phyloP scores from a whole-genome alignment of 2,329 filamentous ascomycete species.

The Ceratocystis harringtonii region DNA sequence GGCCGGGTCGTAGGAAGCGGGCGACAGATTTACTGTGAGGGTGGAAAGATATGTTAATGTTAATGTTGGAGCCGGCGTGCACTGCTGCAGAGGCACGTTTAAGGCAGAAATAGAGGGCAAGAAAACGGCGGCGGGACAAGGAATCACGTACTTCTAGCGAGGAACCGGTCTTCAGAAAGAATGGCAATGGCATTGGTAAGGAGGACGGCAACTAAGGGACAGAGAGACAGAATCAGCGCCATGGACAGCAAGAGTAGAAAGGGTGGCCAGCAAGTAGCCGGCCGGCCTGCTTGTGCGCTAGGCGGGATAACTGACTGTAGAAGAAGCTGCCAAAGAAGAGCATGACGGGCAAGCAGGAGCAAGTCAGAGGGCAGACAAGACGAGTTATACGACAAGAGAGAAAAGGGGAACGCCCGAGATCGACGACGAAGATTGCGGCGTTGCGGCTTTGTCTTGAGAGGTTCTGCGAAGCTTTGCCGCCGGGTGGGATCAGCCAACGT shows the following conservation, averaged over 20 bases:
- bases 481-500: background rate
- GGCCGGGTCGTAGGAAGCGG: constrained; percentile 52
- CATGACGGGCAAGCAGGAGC: constrained; percentile 32
- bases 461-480: no score
- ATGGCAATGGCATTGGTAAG: constrained; percentile 88
- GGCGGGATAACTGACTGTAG: constrained; percentile 32
- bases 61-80: constrained; percentile 16
- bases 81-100: background rate
- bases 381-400: background rate
- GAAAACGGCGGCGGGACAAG: background rate
- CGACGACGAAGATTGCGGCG: background rate
- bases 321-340: constrained; percentile 57
- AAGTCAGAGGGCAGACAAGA: background rate
- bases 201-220: constrained; percentile 50
- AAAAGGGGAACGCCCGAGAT: background rate
- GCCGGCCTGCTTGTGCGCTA: background rate
- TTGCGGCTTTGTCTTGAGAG: background rate
- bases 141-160: constrained; percentile 43
- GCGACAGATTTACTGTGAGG: constrained; percentile 55
- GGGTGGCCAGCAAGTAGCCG: background rate
- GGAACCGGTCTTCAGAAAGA: constrained; percentile 87
- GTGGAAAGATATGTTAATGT: constrained; percentile 15
- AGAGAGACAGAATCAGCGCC: background rate
- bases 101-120: background rate
- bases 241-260: background rate